These are phyloP conservation scores for Coemansia javaensis DNA, from an alignment of 192 early-diverging fungal genomes.

Conservation along the genomic window DNA sequence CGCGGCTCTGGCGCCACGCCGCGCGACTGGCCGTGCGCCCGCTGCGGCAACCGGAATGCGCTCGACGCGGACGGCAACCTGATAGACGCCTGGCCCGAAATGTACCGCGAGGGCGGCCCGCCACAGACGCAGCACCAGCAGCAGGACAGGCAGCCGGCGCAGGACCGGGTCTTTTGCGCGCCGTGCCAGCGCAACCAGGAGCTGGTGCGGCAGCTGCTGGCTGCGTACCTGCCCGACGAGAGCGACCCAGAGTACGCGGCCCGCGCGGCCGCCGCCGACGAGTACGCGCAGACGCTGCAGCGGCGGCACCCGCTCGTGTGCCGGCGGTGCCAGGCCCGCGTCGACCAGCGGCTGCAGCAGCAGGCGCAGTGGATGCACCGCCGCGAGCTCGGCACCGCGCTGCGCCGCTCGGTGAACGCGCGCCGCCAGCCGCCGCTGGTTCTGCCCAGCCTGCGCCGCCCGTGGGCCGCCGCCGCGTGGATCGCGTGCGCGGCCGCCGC, in stretches of 20 bases:
- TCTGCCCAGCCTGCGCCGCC: slow-evolving; percentile 29
- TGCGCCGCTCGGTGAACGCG: slow-evolving; percentile 19
- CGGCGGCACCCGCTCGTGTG: slow-evolving; percentile 40
- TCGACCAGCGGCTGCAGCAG: slow-evolving; percentile 26
- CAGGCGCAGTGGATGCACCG: slow-evolving; percentile 38
- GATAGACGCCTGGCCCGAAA: slow-evolving; percentile 25
- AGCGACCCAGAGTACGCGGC: slow-evolving; percentile 21
- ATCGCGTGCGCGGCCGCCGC: slow-evolving; percentile 9
- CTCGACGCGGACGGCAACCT: slow-evolving; percentile 26
- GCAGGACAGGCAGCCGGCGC: background rate
- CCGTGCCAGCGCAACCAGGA: slow-evolving; percentile 45
- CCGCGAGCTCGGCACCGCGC: slow-evolving; percentile 25
- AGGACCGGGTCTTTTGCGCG: slow-evolving; percentile 19
- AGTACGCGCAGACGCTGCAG: slow-evolving; percentile 20
- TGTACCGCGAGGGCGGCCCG: slow-evolving; percentile 27
- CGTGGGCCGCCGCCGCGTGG: slow-evolving; percentile 24
- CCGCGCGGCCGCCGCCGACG: slow-evolving; percentile 12
- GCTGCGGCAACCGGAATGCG: slow-evolving; percentile 39
- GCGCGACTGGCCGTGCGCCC: slow-evolving; percentile 34
- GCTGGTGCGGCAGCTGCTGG: slow-evolving; percentile 32
- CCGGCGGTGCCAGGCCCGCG: slow-evolving; percentile 22
- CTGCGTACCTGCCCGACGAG: slow-evolving; percentile 36
- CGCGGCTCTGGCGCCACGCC: slow-evolving; percentile 1
- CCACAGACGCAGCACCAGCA: background rate
- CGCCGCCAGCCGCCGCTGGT: slow-evolving; percentile 10